Conservation (phyloP, 192 early-diverging fungal species). For the Coemansia sp. region DNA sequence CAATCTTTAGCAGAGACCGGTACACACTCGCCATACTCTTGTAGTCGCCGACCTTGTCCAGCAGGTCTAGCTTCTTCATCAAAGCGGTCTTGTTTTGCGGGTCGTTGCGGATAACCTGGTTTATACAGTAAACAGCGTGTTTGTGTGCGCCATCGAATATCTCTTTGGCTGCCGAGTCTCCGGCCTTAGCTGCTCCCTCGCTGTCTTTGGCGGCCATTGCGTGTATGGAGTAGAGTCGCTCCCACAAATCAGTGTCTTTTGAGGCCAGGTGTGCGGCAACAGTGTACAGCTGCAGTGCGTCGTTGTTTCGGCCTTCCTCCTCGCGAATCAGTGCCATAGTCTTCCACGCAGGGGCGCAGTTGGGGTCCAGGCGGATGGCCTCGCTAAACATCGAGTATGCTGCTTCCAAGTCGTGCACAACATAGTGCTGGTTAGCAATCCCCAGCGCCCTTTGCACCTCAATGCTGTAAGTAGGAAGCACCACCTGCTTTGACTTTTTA, state of each 20-base stretch:
- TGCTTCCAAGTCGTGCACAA: conserved; percentile 60
- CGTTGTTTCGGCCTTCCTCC: conserved; percentile 71
- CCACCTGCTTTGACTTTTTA: not conserved
- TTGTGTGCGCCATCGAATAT: conserved; percentile 60
- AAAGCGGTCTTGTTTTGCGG: conserved; percentile 66
- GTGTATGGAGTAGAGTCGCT: conserved; percentile 71
- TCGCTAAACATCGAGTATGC: conserved; percentile 78
- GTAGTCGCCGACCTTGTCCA: conserved; percentile 55
- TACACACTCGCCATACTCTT: conserved; percentile 61
- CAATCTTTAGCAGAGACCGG: conserved; percentile 54
- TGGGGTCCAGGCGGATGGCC: conserved; percentile 70
- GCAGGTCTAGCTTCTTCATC: conserved; percentile 66
- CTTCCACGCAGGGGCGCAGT: conserved; percentile 78
- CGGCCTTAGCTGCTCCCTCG: conserved; percentile 7
- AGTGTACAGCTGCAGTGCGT: conserved; percentile 73
- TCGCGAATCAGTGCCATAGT: conserved; percentile 89
- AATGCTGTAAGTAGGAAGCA: conserved; percentile 17
- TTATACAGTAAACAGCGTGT: conserved; percentile 84
- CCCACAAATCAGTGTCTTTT: conserved; percentile 76
- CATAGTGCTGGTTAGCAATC: conserved; percentile 75
- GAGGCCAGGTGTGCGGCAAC: conserved; percentile 88
- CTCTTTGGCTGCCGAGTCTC: conserved; percentile 11
- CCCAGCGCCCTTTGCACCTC: conserved; percentile 67
- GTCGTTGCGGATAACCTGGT: conserved; percentile 64
- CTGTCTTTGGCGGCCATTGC: conserved; percentile 45